phyloP scores from a whole-genome alignment of 495 filamentous ascomycete species.

The Hypoxylon fuscum region DNA sequence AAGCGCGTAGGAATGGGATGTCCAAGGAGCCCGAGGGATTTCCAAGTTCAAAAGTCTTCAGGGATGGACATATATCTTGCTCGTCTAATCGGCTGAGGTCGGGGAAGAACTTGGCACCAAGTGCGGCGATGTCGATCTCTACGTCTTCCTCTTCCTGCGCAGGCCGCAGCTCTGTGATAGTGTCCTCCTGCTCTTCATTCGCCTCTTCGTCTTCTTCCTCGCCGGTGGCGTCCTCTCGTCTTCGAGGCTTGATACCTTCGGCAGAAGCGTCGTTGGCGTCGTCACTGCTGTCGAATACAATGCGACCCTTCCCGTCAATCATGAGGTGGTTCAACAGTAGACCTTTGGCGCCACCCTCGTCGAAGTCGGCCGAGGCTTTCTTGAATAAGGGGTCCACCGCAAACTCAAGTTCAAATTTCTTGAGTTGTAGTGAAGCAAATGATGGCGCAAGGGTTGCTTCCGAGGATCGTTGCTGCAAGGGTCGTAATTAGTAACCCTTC shows the following conservation, averaged over 20 bases:
- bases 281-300: conserved; percentile 98
- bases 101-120: conserved; percentile 87
- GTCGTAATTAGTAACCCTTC: conserved; percentile 6
- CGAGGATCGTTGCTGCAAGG: conserved; percentile 72
- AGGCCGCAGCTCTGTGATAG: conserved; percentile 49
- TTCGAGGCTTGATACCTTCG: conserved; percentile 50
- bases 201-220: conserved; percentile 62
- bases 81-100: conserved; percentile 77
- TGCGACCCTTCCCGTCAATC: conserved; percentile 89
- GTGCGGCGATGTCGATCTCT: conserved; percentile 78
- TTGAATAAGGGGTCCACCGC: conserved; percentile 98
- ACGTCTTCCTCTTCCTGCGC: conserved; percentile 65
- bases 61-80: conserved; percentile 93
- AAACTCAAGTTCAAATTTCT: conserved; percentile 97
- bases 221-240: conserved; percentile 53
- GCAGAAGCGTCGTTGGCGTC: conserved; percentile 73
- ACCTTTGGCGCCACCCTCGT: conserved; percentile 97
- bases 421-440: conserved; percentile 87
- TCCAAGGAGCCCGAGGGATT: conserved; percentile 84
- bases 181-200: conserved; percentile 51
- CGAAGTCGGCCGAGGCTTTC: conserved; percentile 97
- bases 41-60: conserved; percentile 92
- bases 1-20: conserved; percentile 89
- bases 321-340: conserved; percentile 93
- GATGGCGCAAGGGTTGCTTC: conserved; percentile 91